Evolutionary conservation across 108 stramenopile species (phyloP), one percentile per base, ranked within the genome.

Genomic region (Mediolabrus comicus): DNA sequence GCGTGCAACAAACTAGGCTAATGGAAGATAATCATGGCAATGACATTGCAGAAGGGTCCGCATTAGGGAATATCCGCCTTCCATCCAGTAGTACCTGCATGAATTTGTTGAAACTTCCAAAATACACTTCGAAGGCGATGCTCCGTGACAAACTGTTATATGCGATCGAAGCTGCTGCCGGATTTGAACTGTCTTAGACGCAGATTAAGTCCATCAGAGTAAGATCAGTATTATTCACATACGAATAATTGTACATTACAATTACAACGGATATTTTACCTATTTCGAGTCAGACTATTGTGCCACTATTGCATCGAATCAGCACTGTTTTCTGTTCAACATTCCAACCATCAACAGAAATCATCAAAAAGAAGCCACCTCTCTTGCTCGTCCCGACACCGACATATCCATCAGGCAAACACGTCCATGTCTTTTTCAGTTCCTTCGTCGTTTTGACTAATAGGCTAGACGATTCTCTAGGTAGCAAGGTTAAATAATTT

Each of bases 81-180:
- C 98, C 98, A 9, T 95, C 96, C 1, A 80, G 86, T 38, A 80
- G 90, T 7, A 98, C 99, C 9, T 99, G 99, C 65, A 97, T 98
- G 94, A 98, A 99, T 70, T 77, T 98, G 52, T 80, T 99, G 39
- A 99, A 99, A 75, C 84, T 99, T 2, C 99, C 99, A 9, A 92
- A 95, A 58, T 99, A 99, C 67, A 57, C 78, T 24, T 74, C 49
- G 60, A 90, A 92, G 62, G 81, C 82, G 22, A 84, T 95, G 59
- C 71, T 99, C 61, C 67, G 84, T 53, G 81, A 94, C 52, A 99
- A 99, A 74, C 78, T 99, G 17, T 41, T 96, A 14, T 97, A 96
- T 79, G 97, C 99, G 7, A 96, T 99, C 63, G 91, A 93, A 71
- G 80, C 94, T 4, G 93, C 90, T 43, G 91, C 97, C 4, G 99